Evolutionary conservation across 192 early-diverging fungal species (phyloP), one percentile per base, ranked within the genome.

Genomic region (Powellomyces hirtus): DNA sequence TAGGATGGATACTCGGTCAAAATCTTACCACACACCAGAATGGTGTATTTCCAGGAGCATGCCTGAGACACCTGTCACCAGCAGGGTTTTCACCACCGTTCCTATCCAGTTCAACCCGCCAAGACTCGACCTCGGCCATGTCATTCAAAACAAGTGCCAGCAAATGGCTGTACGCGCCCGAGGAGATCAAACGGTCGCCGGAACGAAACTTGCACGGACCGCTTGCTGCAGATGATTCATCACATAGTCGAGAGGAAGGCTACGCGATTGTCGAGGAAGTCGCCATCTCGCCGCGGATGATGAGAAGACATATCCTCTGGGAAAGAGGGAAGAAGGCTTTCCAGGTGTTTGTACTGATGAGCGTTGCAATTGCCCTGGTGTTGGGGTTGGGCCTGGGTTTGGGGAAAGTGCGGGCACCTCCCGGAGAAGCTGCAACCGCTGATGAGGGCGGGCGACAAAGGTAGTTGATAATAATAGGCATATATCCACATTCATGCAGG

Each of bases 371-470:
- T 4, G 16, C 59, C 20, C 38, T 60, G 31, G 59, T 60, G 36
- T 27, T 60, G 34, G 59, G 59, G 6, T 38, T 60, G 33, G 59
- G 59, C 18, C 29, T 60, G 34, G 59, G 59, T 3, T 60, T 60
- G 31, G 59, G 59, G 38, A 60, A 60, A 27, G 59, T 60, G 34
- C 37, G 37, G 27, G 53, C 22, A 29, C 53, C 53, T 31, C 53
- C 53, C 26, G 46, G 26, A 49, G n/a, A 24, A 49, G 26, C n/a
- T 24, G 3, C 46, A 14, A 49, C 3, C n/a, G 46, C 26, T 14
- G 2, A 24, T 2, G 14, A 18, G 5, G 26, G 46, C 46, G 16
- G n/a, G 46, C 26, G 46, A 49, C 10, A 42, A 18, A 42, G n/a
- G n/a, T n/a, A n/a, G n/a, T n/a, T n/a, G n/a, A n/a, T n/a, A n/a